These are phyloP conservation scores for Cladophialophora chaetospira DNA, from an alignment of 2,329 filamentous ascomycete species.

Conservation along the genomic window DNA sequence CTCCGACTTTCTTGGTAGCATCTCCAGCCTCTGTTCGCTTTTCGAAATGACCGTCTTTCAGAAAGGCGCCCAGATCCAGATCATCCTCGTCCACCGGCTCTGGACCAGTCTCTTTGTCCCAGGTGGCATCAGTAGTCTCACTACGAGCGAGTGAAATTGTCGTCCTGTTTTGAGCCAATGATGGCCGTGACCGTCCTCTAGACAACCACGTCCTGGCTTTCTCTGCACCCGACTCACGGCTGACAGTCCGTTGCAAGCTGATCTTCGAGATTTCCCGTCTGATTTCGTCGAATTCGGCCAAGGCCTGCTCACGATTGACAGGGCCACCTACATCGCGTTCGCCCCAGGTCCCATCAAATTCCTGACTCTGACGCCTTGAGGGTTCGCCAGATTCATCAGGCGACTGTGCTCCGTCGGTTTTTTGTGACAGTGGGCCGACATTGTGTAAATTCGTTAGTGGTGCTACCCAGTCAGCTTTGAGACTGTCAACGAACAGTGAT, in stretches of 20 bases:
- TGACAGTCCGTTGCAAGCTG: conserved; percentile 46
- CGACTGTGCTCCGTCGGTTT: conserved; percentile 17
- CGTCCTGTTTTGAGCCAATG: conserved; percentile 13
- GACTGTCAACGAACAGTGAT: too few relatives aligned
- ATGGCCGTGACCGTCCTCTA: conserved; percentile 32
- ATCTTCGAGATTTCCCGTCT: conserved; percentile 57
- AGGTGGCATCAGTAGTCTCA: conserved; percentile 42
- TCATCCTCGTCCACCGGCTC: conserved; percentile 43
- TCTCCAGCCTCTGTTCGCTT: conserved; percentile 64
- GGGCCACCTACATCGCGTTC: conserved; percentile 60
- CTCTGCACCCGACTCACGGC: conserved; percentile 26
- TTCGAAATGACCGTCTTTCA: conserved; percentile 74
- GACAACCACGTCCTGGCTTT: conserved; percentile 36
- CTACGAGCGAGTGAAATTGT: conserved; percentile 32
- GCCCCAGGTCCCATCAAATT: conserved; percentile 59
- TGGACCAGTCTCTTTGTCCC: conserved; percentile 41
- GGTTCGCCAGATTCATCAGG: conserved; percentile 8
- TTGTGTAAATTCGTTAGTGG: conserved; percentile 23
- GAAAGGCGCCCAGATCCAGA: conserved; percentile 70
- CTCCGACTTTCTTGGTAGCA: conserved; percentile 75
- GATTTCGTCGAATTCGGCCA: conserved; percentile 62
- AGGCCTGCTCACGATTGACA: conserved; percentile 55
- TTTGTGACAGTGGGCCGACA: conserved; percentile 8
- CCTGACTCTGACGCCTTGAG: conserved; percentile 9
- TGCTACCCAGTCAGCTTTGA: conserved; percentile 12